Conservation (phyloP, 2,329 filamentous ascomycete genomes). For the Verticillium longisporum region DNA sequence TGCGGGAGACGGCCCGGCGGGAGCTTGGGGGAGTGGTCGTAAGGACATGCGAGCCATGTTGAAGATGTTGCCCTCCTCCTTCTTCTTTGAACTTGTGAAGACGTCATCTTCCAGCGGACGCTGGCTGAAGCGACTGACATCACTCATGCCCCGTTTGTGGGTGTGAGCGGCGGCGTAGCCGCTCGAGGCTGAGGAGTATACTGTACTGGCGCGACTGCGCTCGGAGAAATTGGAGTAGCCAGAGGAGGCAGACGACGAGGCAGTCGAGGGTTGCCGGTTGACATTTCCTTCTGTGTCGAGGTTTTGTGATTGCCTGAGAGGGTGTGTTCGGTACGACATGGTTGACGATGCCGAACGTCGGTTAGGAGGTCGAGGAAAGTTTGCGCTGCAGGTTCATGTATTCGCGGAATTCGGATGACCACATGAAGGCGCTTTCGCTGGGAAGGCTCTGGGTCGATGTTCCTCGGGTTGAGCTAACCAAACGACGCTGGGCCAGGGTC, state of each 20-base stretch:
- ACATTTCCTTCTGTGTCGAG: constrained; percentile 38
- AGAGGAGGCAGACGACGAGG: constrained; percentile 65
- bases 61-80: constrained; percentile 56
- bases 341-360: constrained; percentile 15
- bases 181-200: constrained; percentile 67
- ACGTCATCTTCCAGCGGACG: constrained; percentile 22
- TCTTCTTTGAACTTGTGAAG: constrained; percentile 23
- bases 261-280: constrained; percentile 60
- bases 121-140: constrained; percentile 48
- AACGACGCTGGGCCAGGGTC: not conserved
- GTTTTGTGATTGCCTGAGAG: constrained; percentile 50
- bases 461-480: not conserved
- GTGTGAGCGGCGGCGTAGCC: constrained; percentile 40
- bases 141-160: constrained; percentile 72
- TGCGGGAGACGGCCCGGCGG: constrained; percentile 20
- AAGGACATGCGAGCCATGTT: constrained; percentile 69
- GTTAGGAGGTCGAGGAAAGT: constrained; percentile 8
- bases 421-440: constrained; percentile 17
- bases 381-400: constrained; percentile 14
- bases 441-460: not conserved
- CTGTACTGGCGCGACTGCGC: constrained; percentile 58
- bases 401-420: constrained; percentile 16
- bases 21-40: constrained; percentile 62
- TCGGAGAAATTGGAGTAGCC: constrained; percentile 57
- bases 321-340: constrained; percentile 53